Base-by-base conservation (phyloP, 352 stramenopile species). In the Discostella stelligera region DNA sequence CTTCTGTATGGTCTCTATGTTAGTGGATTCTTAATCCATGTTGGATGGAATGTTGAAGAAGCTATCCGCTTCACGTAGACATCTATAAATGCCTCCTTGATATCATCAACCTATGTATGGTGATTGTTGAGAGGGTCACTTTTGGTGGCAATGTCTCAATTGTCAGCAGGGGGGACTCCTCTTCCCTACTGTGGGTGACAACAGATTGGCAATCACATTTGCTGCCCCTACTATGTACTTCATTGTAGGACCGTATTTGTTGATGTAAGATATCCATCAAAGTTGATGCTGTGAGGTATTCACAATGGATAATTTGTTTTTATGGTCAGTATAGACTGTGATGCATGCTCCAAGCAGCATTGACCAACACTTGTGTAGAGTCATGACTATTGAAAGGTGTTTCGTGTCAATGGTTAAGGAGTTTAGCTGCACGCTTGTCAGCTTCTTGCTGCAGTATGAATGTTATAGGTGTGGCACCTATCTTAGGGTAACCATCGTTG, bases 321-420 rank as follows among this genome's bases (percentile, higher is more conserved):
- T 56, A 88, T 48, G 71, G 25, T 86, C 69, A 13, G 74, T 83
- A 46, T 83, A 74, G 13, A 83, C n/a, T 9, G 71, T 16, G 32
- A 86, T 18, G 39, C 70, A 37, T 39, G 66, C 20, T 18, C 61
- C 73, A 39, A 83, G 58, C 21, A 79, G 16, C 53, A 83, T 75
- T 16, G 58, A 58, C 18, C 60, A 7, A 55, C 66, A 74, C 32
- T 80, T 55, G 13, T 66, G 58, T 5, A 78, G 21, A 0, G 37
- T 56, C 58, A 72, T 55, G 0, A 83, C 64, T n/a, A 85, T 81
- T 7, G 64, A 49, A 0, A 88, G 65, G 25, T 80, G 20, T 73
- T 84, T 70, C 30, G 79, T 83, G 59, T 89, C 76, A 27, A 67
- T 79, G 0, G 65, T 72, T 18, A 67, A 72, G 14, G 74, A 86